Base-by-base conservation (phyloP, 2,329 filamentous ascomycete genomes). In the Neospermospora avenae region DNA sequence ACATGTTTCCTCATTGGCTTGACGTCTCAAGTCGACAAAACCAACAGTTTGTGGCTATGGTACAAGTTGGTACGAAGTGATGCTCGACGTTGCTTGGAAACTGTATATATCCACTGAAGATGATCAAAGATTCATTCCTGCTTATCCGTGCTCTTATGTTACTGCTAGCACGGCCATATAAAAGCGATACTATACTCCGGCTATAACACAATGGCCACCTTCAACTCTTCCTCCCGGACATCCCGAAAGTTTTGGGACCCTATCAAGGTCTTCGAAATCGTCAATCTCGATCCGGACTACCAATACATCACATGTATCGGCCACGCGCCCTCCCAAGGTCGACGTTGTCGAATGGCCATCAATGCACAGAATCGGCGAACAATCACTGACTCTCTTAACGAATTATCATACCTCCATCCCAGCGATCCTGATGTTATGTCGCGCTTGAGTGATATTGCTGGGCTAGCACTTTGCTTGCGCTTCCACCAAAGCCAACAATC, bases 211-310 rank as follows among this genome's bases (percentile, higher is more conserved):
- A 59, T 59, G 60, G 41, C 14, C 42, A 13, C 1, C 6, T 48
- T 51, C 25, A 55, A 20, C 56, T 22, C 49, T 39, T 54, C 37
- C 34, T 51, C 48, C 35, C 35, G 39, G 25, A 34, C 45, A 6
- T 25, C 44, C 44, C 55, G 35, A 13, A 63, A 62, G 35, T 37
- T 64, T 37, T 67, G 63, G 65, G 48, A 65, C 57, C 65, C 65
- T 25, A 45, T 22, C 18, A 55, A 61, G n/a, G 55, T 46, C 28
- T 55, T 65, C 20, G 52, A 45, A 42, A 65, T 65, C 39, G 58
- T 62, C 59, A 65, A 67, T 39, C 44, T 51, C 1, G 65, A 65
- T 18, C 46, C 37, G 1, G 61, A 46, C 14, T 58, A 61, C 25
- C 5, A 57, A 35, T 24, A 18, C 14, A 55, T 62, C 6, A 65